Evolutionary conservation across 164 flowering plant genomes (phyloP), one percentile per base, ranked within the genome.

Genomic region (Liriodendron chinense): DNA sequence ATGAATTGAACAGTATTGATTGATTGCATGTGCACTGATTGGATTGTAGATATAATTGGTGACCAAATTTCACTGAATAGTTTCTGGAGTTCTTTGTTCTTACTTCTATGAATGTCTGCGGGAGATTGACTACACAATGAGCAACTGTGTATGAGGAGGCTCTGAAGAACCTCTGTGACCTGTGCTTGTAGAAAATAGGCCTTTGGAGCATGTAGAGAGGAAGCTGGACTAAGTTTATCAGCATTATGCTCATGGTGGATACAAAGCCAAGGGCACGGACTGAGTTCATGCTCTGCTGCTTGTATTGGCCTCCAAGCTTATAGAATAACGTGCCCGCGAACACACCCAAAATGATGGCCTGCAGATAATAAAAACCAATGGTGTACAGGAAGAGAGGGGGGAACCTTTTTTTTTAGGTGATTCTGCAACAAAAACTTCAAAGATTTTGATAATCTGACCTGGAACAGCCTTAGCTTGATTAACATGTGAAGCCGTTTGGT

Each of bases 141-240:
- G 79, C 79, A 74, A 74, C 71, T 50, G 72, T 23, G 24, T 76
- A 76, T 50, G 81, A 81, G 49, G 83, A 81, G 78, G 74, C 75
- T 82, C 78, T 71, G 75, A 78, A 81, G 67, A 81, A 81, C 71
- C 79, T 76, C 63, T 78, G 83, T 49, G 83, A 74, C 59, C 70
- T 81, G 64, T 81, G 83, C 75, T 81, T 81, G 81, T 81, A 81
- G 67, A 78, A 78, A 62, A 81, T 76, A 25, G 83, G 83, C 53
- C 81, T 76, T 50, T 81, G 83, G 26, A 81, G 72, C 81, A 81
- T 72, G 76, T 78, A 78, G 50, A 80, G 66, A 67, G 80, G 83
- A 69, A 80, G 83, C 70, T 80, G 80, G 7, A 80, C 80, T 69
- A 80, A 72, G 65, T 80, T 80, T 72, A 77, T 74, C 61, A 80